Evolutionary conservation across 2,329 filamentous ascomycete species (phyloP), one percentile per base, ranked within the genome.

Genomic region (Hirsutella thompsonii): DNA sequence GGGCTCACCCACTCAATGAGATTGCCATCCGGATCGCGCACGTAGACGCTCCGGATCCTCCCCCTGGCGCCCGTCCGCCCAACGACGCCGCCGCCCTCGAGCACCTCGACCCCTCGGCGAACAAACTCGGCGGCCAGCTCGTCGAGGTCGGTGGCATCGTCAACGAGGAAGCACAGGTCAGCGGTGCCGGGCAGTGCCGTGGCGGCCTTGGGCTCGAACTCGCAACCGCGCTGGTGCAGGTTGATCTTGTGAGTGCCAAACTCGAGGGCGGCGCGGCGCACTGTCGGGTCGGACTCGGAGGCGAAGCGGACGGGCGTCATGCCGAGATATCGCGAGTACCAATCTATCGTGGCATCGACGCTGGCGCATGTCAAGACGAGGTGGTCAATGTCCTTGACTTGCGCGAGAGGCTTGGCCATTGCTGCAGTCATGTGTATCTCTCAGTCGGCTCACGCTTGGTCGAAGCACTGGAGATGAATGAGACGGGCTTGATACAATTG

Each of bases 201-300:
- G 3, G 52, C 51, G 0, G 75, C 76, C 50, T 77, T 78, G 3
- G 76, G 75, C 44, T 76, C 71, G 47, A 78, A 79, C 44, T 79
- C 74, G 13, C 64, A 66, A 6, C 74, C 74, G 10, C 60, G 58
- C 46, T 74, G 62, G 49, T 80, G 76, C 2, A 81, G 63, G 44
- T 80, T 80, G 43, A 80, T 72, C 55, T 80, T 80, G 45, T 76
- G 72, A 1, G 47, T 51, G 28, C 74, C 76, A 47, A 79, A 80
- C 4, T 64, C 56, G 14, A 80, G 61, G 0, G 74, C 72, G 43
- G 72, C 66, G 11, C 75, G 67, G 20, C 36, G 35, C 3, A 39
- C 36, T 2, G 62, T 54, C 13, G 60, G 46, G 14, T 55, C 60
- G 5, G 57, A 46, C 10, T 60, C 49, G 0, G 70, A 66, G 0